Evolutionary conservation across 2,329 filamentous ascomycete genomes (phyloP), one percentile per base, ranked within the genome.

Genomic region (Claviceps paspali): DNA sequence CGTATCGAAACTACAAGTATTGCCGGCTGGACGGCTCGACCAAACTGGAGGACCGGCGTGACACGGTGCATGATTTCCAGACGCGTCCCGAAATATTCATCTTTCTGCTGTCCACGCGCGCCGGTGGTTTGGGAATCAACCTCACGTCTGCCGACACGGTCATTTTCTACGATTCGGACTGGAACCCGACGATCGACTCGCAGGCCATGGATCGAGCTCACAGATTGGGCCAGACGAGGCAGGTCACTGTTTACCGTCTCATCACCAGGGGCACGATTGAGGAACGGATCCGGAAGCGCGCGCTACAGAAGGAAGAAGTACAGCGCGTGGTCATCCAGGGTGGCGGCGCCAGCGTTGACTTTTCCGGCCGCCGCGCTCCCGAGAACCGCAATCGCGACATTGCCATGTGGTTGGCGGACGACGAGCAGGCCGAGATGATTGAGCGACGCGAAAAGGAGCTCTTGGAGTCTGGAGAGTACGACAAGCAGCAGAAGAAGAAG

Each of bases 101-200:
- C 49, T 98, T 98, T 71, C 66, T 98, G 26, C 68, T 98, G 29
- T 94, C 86, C 15, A 98, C 91, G 0, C 86, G 91, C 60, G 91
- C 91, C 27, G 91, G 91, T 74, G 91, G 91, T 67, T 72, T 98
- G 15, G 91, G 91, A 64, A 98, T 98, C 68, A 98, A 98, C 54
- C 66, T 98, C 47, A 96, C 91, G 5, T 81, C 83, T 36, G 91
- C 91, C 15, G 91, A 98, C 56, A 98, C 91, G 0, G 91, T 98
- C 61, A 96, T 98, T 60, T 98, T 98, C 65, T 98, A 98, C 69
- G 91, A 98, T 56, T 93, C 85, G 9, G 91, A 98, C 59, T 98
- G 91, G 91, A 98, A 98, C 57, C 91, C 91, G 0, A 96, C 91
- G 3, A 96, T 96, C 52, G 91, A 98, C 57, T 93, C 84, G 37